Percentiles rank a stretch among this genome's conserved stretches.
These are phyloP conservation scores for Flaveria floridana DNA, from an alignment of 140 eudicot species.

Conservation along the genomic window DNA sequence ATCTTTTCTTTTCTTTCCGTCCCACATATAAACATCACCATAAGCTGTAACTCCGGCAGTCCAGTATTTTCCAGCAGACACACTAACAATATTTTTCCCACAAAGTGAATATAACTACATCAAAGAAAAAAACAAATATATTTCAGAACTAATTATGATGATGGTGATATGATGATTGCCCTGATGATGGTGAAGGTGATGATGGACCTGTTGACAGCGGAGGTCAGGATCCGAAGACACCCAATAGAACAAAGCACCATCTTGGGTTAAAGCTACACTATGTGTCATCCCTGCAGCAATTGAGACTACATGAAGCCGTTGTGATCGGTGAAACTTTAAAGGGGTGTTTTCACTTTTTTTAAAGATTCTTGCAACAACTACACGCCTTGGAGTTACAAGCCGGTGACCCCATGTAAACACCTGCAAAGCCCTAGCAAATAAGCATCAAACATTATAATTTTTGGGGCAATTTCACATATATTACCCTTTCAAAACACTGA, in stretches of 20 bases:
- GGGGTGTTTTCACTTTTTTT: constrained; percentile 61
- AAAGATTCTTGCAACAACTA: constrained; percentile 63
- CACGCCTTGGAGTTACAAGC: constrained; percentile 94
- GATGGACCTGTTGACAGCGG: constrained; percentile 74
- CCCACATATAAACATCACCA: constrained; percentile 94
- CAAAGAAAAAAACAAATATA: constrained; percentile 10
- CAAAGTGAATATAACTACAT: constrained; percentile 61
- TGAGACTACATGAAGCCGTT: constrained; percentile 75
- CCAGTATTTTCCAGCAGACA: constrained; percentile 97
- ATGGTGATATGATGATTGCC: constrained; percentile 16
- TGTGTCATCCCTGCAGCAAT: constrained; percentile 92
- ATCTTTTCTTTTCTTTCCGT: constrained; percentile 65
- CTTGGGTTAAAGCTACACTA: constrained; percentile 89
- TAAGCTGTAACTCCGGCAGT: constrained; percentile 73
- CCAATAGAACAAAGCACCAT: constrained; percentile 93
- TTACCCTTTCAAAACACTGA: not conserved
- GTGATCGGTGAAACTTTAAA: constrained; percentile 71
- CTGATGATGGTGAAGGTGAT: not conserved
- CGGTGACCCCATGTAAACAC: constrained; percentile 99
- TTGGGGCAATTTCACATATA: not conserved
- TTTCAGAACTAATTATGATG: not conserved
- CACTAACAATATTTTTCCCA: constrained; percentile 60
- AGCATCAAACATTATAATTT: not conserved
- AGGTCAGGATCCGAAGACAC: constrained; percentile 84
- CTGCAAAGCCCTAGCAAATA: constrained; percentile 42